Evolutionary conservation across 805 yeast species (phyloP).

Genomic region (Pichia phayaonensis): DNA sequence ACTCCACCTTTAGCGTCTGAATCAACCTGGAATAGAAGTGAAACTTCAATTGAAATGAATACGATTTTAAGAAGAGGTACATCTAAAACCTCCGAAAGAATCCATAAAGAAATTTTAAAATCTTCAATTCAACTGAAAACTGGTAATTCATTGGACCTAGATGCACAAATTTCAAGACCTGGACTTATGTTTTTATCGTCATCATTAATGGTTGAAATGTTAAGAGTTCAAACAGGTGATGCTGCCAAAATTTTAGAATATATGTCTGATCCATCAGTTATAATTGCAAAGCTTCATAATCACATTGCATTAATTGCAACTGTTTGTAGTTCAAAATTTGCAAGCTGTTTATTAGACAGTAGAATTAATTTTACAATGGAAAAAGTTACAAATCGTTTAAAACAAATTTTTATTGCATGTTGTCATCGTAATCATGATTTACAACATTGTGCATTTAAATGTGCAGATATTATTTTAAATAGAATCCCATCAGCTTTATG

Average conservation of each 20-base stretch:
- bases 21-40: slow-evolving; percentile 71
- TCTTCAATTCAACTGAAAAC: slow-evolving; percentile 42
- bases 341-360: slow-evolving; percentile 46
- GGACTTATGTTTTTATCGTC: slow-evolving; percentile 86
- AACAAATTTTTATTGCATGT: slow-evolving; percentile 56
- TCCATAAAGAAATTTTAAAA: slow-evolving; percentile 58
- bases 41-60: slow-evolving; percentile 86
- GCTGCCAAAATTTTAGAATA: slow-evolving; percentile 72
- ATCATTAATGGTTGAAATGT: slow-evolving; percentile 65
- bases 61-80: slow-evolving; percentile 86
- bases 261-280: slow-evolving; percentile 79
- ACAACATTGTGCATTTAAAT: slow-evolving; percentile 72
- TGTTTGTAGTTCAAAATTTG: slow-evolving; percentile 49
- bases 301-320: slow-evolving; percentile 60
- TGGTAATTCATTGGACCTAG: slow-evolving; percentile 31
- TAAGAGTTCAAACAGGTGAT: slow-evolving; percentile 73
- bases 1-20: slow-evolving; percentile 87
- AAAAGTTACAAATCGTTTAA: slow-evolving; percentile 59
- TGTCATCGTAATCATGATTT: slow-evolving; percentile 71
- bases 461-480: slow-evolving; percentile 60
- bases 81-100: slow-evolving; percentile 68
- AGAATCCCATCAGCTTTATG: slow-evolving; percentile 74
- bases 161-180: slow-evolving; percentile 53
- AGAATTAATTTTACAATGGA: slow-evolving; percentile 49
- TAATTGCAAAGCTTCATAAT: slow-evolving; percentile 58